phyloP scores from a whole-genome alignment of 2,329 filamentous ascomycete species.

The Fusarium clavum region DNA sequence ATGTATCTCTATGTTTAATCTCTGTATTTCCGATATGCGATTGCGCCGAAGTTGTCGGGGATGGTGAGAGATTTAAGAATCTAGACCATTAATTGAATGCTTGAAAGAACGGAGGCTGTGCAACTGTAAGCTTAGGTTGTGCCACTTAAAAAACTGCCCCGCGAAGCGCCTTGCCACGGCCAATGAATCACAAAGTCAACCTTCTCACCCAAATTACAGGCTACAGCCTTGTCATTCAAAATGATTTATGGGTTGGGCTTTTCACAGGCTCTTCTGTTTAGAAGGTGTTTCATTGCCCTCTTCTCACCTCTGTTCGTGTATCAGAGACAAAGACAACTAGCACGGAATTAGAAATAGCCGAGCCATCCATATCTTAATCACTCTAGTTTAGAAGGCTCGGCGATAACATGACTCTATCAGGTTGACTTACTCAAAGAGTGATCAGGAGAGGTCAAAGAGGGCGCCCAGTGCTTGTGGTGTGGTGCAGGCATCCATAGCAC shows the following conservation, averaged over 20 bases:
- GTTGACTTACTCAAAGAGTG: neutral
- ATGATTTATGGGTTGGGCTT: neutral
- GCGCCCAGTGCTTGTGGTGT: neutral
- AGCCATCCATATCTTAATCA: slow-evolving; percentile 1
- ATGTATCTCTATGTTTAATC: neutral
- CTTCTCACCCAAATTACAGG: slow-evolving; percentile 6
- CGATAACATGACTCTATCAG: neutral
- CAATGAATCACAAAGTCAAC: slow-evolving; percentile 16
- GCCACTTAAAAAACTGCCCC: slow-evolving; percentile 27
- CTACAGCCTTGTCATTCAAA: slow-evolving; percentile 14
- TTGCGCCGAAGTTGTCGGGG: slow-evolving; percentile 15
- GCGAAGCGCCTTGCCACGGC: slow-evolving; percentile 25
- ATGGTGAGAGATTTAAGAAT: slow-evolving; percentile 32
- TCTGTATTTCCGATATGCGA: neutral
- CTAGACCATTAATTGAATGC: slow-evolving; percentile 3
- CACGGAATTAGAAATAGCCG: slow-evolving; percentile 18
- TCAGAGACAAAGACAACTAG: slow-evolving; percentile 14
- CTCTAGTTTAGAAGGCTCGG: neutral
- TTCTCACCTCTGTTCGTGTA: slow-evolving; percentile 17
- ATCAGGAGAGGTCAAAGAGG: neutral
- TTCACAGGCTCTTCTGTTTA: slow-evolving; percentile 1
- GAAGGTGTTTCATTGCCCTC: slow-evolving; percentile 22
- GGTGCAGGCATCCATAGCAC: neutral
- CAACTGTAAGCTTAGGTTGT: slow-evolving; percentile 22
- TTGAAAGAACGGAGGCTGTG: slow-evolving; percentile 23